Evolutionary conservation across 2,329 filamentous ascomycete species (phyloP).

Genomic region (Aureobasidium sp.): DNA sequence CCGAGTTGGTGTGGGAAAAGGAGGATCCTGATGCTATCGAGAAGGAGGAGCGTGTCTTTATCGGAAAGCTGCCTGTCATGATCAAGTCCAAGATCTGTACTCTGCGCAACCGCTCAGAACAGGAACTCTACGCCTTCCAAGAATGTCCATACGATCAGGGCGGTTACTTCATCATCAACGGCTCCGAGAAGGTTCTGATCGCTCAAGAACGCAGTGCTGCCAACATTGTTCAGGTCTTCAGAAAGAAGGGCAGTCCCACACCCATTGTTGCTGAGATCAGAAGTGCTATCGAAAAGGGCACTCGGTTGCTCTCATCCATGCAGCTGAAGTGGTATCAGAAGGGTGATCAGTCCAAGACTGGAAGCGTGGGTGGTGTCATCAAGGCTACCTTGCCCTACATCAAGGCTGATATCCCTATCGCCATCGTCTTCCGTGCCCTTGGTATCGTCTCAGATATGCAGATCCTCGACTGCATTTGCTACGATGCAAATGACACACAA

Average conservation of each 20-base stretch:
- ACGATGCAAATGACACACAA: slow-evolving; percentile 87
- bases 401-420: slow-evolving; percentile 87
- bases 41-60: slow-evolving; percentile 70
- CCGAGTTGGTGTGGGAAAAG: slow-evolving; percentile 39
- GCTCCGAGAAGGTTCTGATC: slow-evolving; percentile 96
- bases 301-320: slow-evolving; percentile 85
- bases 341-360: slow-evolving; percentile 69
- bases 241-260: slow-evolving; percentile 91
- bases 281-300: slow-evolving; percentile 93
- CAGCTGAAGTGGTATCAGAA: slow-evolving; percentile 86
- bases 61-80: slow-evolving; percentile 96
- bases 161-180: slow-evolving; percentile 99
- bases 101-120: slow-evolving; percentile 72
- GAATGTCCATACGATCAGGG: slow-evolving; percentile 98
- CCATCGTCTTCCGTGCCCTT: slow-evolving; percentile 89
- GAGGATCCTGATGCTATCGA: slow-evolving; percentile 27
- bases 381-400: slow-evolving; percentile 89
- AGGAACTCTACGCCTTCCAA: slow-evolving; percentile 82
- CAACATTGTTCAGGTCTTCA: slow-evolving; percentile 98
- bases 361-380: slow-evolving; percentile 72
- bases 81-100: slow-evolving; percentile 95
- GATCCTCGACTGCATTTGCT: slow-evolving; percentile 96
- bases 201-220: slow-evolving; percentile 95
- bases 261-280: slow-evolving; percentile 93
- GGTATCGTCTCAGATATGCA: slow-evolving; percentile 97